These are phyloP conservation scores for Tetrapyrgos nigripes DNA, from an alignment of 1,284 basidiomycete genomes.

Conservation along the genomic window DNA sequence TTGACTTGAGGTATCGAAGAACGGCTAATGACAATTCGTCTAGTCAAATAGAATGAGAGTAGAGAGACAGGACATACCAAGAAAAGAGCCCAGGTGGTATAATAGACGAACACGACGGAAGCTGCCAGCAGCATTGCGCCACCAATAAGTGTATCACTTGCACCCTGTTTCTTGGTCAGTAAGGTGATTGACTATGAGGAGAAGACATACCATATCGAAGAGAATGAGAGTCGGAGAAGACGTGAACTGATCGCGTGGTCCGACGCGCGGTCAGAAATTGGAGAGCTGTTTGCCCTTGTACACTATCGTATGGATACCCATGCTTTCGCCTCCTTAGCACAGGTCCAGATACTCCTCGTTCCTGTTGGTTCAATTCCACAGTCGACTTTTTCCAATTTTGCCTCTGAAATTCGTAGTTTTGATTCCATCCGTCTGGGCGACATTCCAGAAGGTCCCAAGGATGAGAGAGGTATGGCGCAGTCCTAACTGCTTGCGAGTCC, in stretches of 20 bases:
- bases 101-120: slow-evolving; percentile 83
- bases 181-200: not conserved
- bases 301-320: slow-evolving; percentile 63
- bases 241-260: slow-evolving; percentile 8
- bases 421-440: slow-evolving; percentile 78
- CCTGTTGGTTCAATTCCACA: slow-evolving; percentile 77
- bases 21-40: slow-evolving; percentile 63
- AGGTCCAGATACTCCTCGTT: slow-evolving; percentile 77
- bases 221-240: slow-evolving; percentile 1
- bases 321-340: slow-evolving; percentile 80
- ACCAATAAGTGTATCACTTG: slow-evolving; percentile 84
- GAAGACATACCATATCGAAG: slow-evolving; percentile 25
- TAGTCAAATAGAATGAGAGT: slow-evolving; percentile 2
- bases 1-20: slow-evolving; percentile 76
- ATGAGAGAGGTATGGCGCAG: slow-evolving; percentile 80
- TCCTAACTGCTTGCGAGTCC: slow-evolving; percentile 2
- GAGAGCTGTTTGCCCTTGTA: slow-evolving; percentile 5
- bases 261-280: not conserved
- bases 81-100: slow-evolving; percentile 90
- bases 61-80: slow-evolving; percentile 59
- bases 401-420: slow-evolving; percentile 72
- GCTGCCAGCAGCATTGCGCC: slow-evolving; percentile 82
- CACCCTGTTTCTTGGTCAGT: slow-evolving; percentile 54
- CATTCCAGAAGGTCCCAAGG: slow-evolving; percentile 78
- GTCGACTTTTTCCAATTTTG: slow-evolving; percentile 70